Evolutionary conservation across 768 basidiomycete species (phyloP).

Genomic region (Psilocybe azurescens): DNA sequence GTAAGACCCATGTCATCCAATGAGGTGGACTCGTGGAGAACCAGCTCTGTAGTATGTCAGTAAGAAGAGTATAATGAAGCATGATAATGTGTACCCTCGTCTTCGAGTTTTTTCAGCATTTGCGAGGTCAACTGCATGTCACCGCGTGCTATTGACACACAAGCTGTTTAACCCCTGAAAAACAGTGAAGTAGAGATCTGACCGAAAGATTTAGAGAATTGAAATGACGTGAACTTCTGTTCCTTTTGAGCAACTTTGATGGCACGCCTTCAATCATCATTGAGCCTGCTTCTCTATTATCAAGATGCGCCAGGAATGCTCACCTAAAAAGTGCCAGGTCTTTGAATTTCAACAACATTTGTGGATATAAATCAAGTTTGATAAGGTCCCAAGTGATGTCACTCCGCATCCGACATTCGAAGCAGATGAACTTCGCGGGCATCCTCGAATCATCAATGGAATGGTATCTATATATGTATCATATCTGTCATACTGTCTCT

Average conservation of each 20-base stretch:
- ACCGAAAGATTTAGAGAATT: constrained; percentile 71
- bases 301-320: not conserved
- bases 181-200: not conserved
- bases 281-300: not conserved
- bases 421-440: constrained; percentile 68
- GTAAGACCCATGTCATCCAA: constrained; percentile 54
- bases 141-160: constrained; percentile 44
- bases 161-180: not conserved
- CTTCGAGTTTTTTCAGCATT: constrained; percentile 70
- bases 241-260: constrained; percentile 69
- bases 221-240: constrained; percentile 44
- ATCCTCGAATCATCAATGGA: constrained; percentile 59
- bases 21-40: constrained; percentile 53
- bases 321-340: constrained; percentile 78
- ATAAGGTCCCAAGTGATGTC: constrained; percentile 77
- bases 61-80: not conserved
- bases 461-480: constrained; percentile 56
- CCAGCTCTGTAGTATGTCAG: constrained; percentile 54
- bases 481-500: not conserved
- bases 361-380: constrained; percentile 58
- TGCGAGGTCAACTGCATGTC: constrained; percentile 60
- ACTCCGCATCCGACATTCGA: constrained; percentile 74
- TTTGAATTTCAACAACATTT: constrained; percentile 66
- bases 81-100: constrained; percentile 55
- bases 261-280: constrained; percentile 52